Conservation (phyloP, 2,329 filamentous ascomycete genomes). For the Claviceps fusiformis region DNA sequence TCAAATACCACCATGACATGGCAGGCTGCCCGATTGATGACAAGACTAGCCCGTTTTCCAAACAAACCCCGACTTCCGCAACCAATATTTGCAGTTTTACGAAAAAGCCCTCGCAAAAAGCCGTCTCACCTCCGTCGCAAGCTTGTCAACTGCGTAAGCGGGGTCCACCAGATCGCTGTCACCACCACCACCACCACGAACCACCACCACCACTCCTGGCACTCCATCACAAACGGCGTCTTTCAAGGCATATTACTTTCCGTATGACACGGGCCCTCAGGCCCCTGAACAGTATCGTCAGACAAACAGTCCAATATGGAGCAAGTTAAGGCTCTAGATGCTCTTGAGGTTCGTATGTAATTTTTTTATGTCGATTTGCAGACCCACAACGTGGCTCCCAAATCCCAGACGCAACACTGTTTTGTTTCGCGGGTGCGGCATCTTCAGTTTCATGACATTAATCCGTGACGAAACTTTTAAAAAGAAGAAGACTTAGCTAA, state of each 20-base stretch:
- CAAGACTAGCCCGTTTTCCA: background rate
- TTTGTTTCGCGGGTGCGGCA: background rate
- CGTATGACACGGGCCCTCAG: background rate
- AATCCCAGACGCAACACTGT: background rate
- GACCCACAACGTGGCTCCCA: background rate
- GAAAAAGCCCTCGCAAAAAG: background rate
- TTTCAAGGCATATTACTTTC: background rate
- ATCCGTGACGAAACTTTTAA: background rate
- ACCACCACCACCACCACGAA: background rate
- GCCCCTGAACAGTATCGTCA: slow-evolving; percentile 4
- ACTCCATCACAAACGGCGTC: background rate
- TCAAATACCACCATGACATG: background rate
- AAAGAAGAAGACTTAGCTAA: background rate
- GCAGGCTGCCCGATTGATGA: background rate
- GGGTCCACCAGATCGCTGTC: background rate
- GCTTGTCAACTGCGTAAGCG: background rate
- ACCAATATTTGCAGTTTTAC: background rate
- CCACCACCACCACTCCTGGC: background rate
- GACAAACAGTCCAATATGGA: slow-evolving; percentile 44
- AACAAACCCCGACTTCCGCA: background rate
- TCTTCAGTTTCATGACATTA: background rate
- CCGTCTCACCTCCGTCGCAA: background rate
- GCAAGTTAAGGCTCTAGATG: slow-evolving; percentile 54
- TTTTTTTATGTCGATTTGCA: background rate
- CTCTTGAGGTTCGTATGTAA: slow-evolving; percentile 37